Evolutionary conservation across 352 stramenopile species (phyloP), one percentile per base, ranked within the genome.

Genomic region (Phytopythium cucurbitacearum): DNA sequence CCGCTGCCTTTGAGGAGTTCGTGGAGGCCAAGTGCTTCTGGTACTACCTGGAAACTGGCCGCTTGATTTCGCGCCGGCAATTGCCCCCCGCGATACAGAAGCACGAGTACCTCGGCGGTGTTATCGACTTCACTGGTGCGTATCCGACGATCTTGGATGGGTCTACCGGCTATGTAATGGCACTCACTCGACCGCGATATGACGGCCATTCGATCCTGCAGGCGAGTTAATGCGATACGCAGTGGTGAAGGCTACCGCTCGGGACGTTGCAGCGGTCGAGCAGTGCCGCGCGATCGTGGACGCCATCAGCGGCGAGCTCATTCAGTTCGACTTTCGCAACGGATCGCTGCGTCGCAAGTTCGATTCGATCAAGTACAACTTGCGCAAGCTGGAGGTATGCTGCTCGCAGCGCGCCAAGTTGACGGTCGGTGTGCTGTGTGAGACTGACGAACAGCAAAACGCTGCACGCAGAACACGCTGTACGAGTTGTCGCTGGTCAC

Each of bases 291-390:
- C 83, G 53, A 85, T 97, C 64, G 88, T 98, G 0, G 69, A 89
- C 44, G 72, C 83, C 21, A 94, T 98, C 44, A 87, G 89, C 1
- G 86, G 91, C 9, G 81, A 97, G 59, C 57, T 96, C 15, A 84
- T 98, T 36, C 74, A 97, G 71, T 98, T 98, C 57, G 93, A 98
- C 64, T 98, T 98, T 59, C 77, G 93, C 39, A 98, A 98, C 62
- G 91, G 93, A 0, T 73, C 80, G 11, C 51, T 98, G 40, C 79
- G 95, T 36, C 89, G 91, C 47, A 97, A 97, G 62, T 98, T 96
- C 54, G 95, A 98, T 67, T 83, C 89, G 16, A 76, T 96, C 57
- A 98, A 98, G 69, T 98, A 98, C 78, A 93, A 93, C 13, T 51
- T 98, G 33, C 95, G 94, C 51, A 94, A 94, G 28, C 73, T 98